Percentiles rank a stretch among this genome's conserved stretches.
Conservation (phyloP, 768 basidiomycete genomes). For the Hericium coralloides region DNA sequence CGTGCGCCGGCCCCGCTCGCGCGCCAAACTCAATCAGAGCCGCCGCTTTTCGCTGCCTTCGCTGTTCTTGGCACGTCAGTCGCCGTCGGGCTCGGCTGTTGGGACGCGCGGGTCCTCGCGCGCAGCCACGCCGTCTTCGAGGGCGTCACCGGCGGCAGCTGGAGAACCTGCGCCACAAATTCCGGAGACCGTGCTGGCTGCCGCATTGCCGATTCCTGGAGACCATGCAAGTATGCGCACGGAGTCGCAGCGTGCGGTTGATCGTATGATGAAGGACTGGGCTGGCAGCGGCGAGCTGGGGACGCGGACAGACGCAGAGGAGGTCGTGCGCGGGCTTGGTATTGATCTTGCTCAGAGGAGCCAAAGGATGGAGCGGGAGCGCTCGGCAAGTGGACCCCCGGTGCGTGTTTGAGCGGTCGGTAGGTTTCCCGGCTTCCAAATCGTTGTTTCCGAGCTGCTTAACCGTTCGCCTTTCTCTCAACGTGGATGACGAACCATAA, state of each 20-base stretch:
- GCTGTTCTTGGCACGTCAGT: constrained; percentile 5
- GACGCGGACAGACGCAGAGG: not conserved
- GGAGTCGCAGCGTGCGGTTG: not conserved
- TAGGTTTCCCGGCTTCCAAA: too few relatives aligned
- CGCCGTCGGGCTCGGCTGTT: not conserved
- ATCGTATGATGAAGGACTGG: constrained; percentile 1
- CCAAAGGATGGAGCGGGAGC: not conserved
- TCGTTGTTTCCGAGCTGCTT: too few relatives aligned
- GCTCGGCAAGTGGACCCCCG: not conserved
- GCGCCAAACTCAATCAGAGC: not conserved
- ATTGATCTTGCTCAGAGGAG: not conserved
- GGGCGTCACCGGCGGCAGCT: not conserved
- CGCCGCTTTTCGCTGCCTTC: constrained; percentile 12
- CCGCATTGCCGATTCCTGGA: not conserved
- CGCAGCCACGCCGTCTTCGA: not conserved
- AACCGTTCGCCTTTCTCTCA: too few relatives aligned
- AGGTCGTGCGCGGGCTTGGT: not conserved
- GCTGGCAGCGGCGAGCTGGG: not conserved
- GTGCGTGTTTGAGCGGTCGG: not conserved
- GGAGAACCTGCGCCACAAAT: not conserved
- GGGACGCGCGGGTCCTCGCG: not conserved
- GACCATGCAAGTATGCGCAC: not conserved
- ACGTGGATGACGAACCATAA: not conserved
- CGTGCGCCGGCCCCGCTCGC: not conserved
- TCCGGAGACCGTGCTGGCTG: not conserved